Conservation (phyloP, 164 flowering plant genomes). For the Umbilicus rupestris region DNA sequence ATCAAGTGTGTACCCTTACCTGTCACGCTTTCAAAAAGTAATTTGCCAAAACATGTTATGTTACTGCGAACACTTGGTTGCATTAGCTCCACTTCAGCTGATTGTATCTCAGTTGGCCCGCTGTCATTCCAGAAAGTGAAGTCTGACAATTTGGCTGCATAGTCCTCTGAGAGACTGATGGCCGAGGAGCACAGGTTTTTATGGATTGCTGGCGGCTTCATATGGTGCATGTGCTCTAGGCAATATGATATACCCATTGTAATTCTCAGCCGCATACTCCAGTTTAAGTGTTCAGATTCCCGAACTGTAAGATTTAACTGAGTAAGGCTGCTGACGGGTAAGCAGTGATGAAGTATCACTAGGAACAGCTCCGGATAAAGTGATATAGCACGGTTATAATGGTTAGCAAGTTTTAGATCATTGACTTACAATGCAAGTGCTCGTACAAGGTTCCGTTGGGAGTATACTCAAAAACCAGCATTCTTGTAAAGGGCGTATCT, state of each 20-base stretch:
- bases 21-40: slow-evolving; percentile 56
- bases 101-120: slow-evolving; percentile 20
- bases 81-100: slow-evolving; percentile 14
- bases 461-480: slow-evolving; percentile 89
- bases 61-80: slow-evolving; percentile 25
- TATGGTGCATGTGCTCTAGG: slow-evolving; percentile 66
- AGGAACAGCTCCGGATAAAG: neutral
- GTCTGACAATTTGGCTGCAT: slow-evolving; percentile 63
- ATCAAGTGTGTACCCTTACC: slow-evolving; percentile 45
- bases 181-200: slow-evolving; percentile 45
- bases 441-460: slow-evolving; percentile 84
- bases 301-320: slow-evolving; percentile 37
- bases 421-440: slow-evolving; percentile 70
- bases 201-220: slow-evolving; percentile 42
- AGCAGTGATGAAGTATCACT: neutral
- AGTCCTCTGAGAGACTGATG: slow-evolving; percentile 63
- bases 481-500: slow-evolving; percentile 67
- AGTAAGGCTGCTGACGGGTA: neutral
- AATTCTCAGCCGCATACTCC: slow-evolving; percentile 59
- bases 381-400: neutral
- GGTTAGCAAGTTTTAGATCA: neutral
- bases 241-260: slow-evolving; percentile 81
- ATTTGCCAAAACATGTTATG: slow-evolving; percentile 55
- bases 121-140: slow-evolving; percentile 37
- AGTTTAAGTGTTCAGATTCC: slow-evolving; percentile 76